phyloP scores from a whole-genome alignment of 441 rosid genomes.

The Theobroma grandiflorum region DNA sequence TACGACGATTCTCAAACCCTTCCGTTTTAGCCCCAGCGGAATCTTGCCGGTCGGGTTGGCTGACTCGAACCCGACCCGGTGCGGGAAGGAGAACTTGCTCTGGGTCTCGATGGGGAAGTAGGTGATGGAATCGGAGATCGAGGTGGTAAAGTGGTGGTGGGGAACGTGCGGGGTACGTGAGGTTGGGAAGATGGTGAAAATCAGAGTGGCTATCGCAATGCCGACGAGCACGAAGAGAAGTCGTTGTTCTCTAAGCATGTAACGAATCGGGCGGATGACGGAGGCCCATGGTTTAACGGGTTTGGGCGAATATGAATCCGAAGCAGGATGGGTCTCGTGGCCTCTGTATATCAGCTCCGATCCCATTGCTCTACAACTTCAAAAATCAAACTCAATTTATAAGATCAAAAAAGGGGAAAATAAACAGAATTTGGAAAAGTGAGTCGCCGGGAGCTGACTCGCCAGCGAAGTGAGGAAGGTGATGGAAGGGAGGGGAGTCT shows the following conservation, averaged over 20 bases:
- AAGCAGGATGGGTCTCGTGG: conserved; percentile 64
- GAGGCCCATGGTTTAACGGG: conserved; percentile 83
- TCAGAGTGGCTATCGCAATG: conserved; percentile 77
- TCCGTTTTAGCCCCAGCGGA: conserved; percentile 79
- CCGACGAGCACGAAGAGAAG: conserved; percentile 77
- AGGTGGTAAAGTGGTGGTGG: conserved; percentile 25
- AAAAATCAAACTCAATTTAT: not conserved
- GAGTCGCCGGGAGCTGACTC: conserved; percentile 36
- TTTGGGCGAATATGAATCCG: conserved; percentile 87
- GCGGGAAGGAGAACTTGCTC: conserved; percentile 35
- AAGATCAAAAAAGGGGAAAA: conserved; percentile 10
- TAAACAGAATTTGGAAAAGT: not conserved
- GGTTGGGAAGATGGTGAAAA: conserved; percentile 65
- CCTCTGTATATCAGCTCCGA: conserved; percentile 89
- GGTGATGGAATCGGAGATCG: conserved; percentile 40
- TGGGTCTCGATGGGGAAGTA: conserved; percentile 36
- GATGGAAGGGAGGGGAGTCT: not conserved
- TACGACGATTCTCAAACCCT: conserved; percentile 80
- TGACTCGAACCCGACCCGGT: conserved; percentile 43
- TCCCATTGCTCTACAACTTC: conserved; percentile 47
- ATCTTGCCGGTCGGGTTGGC: conserved; percentile 65
- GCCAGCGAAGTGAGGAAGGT: conserved; percentile 25
- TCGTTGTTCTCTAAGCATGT: conserved; percentile 88
- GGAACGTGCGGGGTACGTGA: conserved; percentile 22
- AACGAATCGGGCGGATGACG: conserved; percentile 65